Evolutionary conservation across 2,329 filamentous ascomycete species (phyloP).

Genomic region (Aspergillaceae sp.): DNA sequence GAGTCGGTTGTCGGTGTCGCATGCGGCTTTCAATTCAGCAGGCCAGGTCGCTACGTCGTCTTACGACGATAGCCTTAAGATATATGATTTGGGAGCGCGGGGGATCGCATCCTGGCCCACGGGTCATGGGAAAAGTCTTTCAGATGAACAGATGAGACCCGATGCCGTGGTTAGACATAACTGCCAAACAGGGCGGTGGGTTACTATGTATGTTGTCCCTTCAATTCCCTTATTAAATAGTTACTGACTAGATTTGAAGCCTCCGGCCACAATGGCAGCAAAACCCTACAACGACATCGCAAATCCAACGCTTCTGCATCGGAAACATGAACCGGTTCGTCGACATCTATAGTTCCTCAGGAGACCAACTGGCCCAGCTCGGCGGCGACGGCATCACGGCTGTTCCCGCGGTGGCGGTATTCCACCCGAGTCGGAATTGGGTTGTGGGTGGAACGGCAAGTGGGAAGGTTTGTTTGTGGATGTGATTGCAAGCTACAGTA

Average conservation of each 20-base stretch:
- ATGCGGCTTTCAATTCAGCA: conserved; percentile 78
- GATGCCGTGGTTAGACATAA: conserved; percentile 68
- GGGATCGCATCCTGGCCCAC: conserved; percentile 52
- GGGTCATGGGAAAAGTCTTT: conserved; percentile 45
- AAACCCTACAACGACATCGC: conserved; percentile 54
- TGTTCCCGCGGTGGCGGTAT: conserved; percentile 84
- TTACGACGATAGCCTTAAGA: conserved; percentile 92
- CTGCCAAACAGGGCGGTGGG: conserved; percentile 92
- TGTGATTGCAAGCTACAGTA: conserved; percentile 39
- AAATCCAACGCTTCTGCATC: conserved; percentile 79
- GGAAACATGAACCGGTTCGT: conserved; percentile 98
- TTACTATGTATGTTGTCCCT: conserved; percentile 57
- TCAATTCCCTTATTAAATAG: not conserved
- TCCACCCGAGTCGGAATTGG: conserved; percentile 84
- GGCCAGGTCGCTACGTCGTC: conserved; percentile 85
- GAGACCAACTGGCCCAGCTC: conserved; percentile 80
- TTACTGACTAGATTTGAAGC: conserved; percentile 28
- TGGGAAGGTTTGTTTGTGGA: conserved; percentile 88
- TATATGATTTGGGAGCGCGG: conserved; percentile 64
- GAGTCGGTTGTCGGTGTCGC: conserved; percentile 77
- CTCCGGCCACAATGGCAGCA: conserved; percentile 84
- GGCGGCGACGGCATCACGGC: conserved; percentile 87
- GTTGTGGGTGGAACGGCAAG: conserved; percentile 84
- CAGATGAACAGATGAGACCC: conserved; percentile 59
- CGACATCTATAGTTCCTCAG: conserved; percentile 74